Evolutionary conservation across 2,329 filamentous ascomycete species (phyloP), one percentile per base, ranked within the genome.

Genomic region (Claviceps monticola): DNA sequence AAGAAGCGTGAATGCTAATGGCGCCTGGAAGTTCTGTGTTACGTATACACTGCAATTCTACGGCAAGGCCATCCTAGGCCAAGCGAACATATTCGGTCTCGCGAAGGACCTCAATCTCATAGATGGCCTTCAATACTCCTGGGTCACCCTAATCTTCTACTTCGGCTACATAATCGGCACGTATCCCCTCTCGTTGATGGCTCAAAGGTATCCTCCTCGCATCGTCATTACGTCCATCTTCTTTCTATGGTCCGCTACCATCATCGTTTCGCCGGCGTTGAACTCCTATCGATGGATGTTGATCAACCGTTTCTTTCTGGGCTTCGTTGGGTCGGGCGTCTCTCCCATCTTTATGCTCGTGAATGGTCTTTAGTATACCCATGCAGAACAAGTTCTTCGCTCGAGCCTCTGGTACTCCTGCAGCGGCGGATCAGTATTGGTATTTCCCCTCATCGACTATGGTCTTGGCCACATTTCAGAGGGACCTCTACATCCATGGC

Each of bases 351-450:
- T 69, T 48, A 67, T 70, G 41, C 58, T 68, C 4, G 57, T 69
- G 1, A 66, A 67, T 50, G 64, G 62, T 3, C 62, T 69, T 41
- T 70, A 68, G 68, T 69, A 68, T 50, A 68, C 66, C 1, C 61
- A 66, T 8, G 58, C 61, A 3, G 67, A 70, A 41, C 67, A 70
- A 48, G 65, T 65, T 2, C 14, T 46, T 19, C 44, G 44, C 16
- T 46, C 44, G 26, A 46, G 44, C n/a, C 14, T 58, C 51, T 69
- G 66, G 61, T 66, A 67, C 48, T 68, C 66, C 5, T 68, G 64
- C 43, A 66, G 66, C 19, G 68, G 68, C 1, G 62, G 66, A 3
- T 66, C 64, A 1, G 63, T 62, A 4, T 61, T 69, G 2, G 55
- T 67, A 8, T 62, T 62, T 1, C 64, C 65, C 1, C 53, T 66